A percentile compares a stretch with the other conserved stretches of the same genome.
Evolutionary conservation across 129 eudicot species (phyloP).

Genomic region (Flaveria sonorensis): DNA sequence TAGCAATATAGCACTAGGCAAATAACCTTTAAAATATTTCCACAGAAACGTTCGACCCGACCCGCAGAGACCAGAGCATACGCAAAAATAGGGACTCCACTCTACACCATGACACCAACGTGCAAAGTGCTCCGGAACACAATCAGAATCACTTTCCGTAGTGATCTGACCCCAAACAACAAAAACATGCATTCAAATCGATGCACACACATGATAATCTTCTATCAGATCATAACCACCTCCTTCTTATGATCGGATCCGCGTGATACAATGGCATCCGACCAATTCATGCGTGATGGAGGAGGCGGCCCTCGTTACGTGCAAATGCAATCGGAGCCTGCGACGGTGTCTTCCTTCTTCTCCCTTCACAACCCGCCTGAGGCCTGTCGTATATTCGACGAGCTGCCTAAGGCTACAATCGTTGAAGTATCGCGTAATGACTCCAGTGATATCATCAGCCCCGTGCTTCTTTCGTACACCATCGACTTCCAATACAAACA

Average conservation of each 20-base stretch:
- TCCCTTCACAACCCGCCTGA: constrained; percentile 55
- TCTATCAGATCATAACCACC: background rate
- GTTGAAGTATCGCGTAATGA: constrained; percentile 84
- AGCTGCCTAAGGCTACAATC: constrained; percentile 79
- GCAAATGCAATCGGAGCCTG: constrained; percentile 76
- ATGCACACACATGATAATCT: background rate
- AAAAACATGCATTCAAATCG: background rate
- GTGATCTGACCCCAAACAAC: background rate
- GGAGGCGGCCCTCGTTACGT: constrained; percentile 59
- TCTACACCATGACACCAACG: constrained; percentile 33
- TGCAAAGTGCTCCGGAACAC: constrained; percentile 39
- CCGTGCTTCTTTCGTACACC: constrained; percentile 65
- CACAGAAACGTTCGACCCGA: background rate
- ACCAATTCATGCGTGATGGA: constrained; percentile 60
- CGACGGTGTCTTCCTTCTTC: constrained; percentile 62
- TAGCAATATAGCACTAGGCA: too few relatives aligned
- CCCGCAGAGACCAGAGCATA: constrained; percentile 18
- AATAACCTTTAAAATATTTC: too few relatives aligned
- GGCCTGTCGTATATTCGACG: constrained; percentile 77
- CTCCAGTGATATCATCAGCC: constrained; percentile 80
- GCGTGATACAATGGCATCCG: constrained; percentile 54
- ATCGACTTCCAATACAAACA: constrained; percentile 88
- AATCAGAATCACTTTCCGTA: constrained; percentile 30
- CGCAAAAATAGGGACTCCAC: constrained; percentile 38
- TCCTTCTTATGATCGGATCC: constrained; percentile 25